Evolutionary conservation across 106 monocot genomes (phyloP), one percentile per base, ranked within the genome.

Genomic region (Cymbidium sinense): DNA sequence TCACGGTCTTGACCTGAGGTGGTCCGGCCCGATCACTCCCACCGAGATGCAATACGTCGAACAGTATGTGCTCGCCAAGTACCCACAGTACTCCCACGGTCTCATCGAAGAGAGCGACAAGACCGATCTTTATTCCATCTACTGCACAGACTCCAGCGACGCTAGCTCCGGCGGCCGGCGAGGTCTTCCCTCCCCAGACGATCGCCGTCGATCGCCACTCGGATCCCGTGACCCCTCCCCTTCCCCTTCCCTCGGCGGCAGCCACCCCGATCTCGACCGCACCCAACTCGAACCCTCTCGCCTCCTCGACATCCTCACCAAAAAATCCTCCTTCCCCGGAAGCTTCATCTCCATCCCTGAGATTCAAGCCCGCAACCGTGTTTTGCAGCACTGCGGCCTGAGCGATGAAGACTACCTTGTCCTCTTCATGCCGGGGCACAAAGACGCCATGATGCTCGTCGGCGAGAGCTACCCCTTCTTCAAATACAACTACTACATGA

Each of bases 401-500:
- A 75, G 77, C 35, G 90, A 87, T 17, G 81, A 83, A 0, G 90
- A 90, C 23, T 90, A 90, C 76, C 79, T 87, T 20, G 83, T 87
- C 20, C 81, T 87, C 54, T 87, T 90, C 79, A 50, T 81, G 3
- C 83, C 85, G 27, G 74, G 44, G 4, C 50, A 85, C 20, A 79
- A 82, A 12, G 87, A 87, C 28, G 90, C 87, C 10, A 87, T 90
- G 87, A 85, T 87, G 85, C 83, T 90, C 18, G 87, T 90, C 6
- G 90, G 87, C 0, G 90, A 90, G 77, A 90, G 90, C 83, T 90
- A 87, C 77, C 90, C 90, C 0, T 90, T 90, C 79, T 90, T 85
- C 76, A 34, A 83, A 9, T 75, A 86, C 75, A 90, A 87, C 69
- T 90, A 79, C 74, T 87, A 87, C 85, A 76, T 87, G 85, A 77